Conservation (phyloP, 2,329 filamentous ascomycete genomes). For the Fusarium tuaranense region DNA sequence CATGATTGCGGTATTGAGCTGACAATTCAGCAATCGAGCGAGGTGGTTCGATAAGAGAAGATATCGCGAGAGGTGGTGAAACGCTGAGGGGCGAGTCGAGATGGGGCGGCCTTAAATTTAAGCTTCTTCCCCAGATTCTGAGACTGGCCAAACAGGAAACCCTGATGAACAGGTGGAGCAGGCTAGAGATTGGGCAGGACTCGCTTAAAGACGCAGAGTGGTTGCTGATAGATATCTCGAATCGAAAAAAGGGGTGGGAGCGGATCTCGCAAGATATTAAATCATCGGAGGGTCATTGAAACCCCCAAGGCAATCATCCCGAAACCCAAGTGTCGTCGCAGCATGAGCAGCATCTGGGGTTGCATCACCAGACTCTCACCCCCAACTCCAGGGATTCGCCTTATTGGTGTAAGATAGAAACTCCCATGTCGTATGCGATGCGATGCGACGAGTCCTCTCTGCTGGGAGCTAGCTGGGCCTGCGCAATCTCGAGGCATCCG, state of each 20-base stretch:
- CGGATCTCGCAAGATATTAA: slow-evolving; percentile 38
- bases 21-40: neutral
- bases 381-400: slow-evolving; percentile 29
- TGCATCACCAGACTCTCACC: slow-evolving; percentile 35
- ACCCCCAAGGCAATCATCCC: slow-evolving; percentile 30
- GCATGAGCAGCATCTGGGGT: slow-evolving; percentile 31
- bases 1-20: slow-evolving; percentile 48
- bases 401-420: slow-evolving; percentile 41
- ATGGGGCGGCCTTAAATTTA: slow-evolving; percentile 28
- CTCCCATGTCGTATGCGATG: slow-evolving; percentile 31
- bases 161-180: slow-evolving; percentile 16
- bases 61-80: neutral
- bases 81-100: neutral
- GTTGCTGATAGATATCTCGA: slow-evolving; percentile 23
- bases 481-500: slow-evolving; percentile 24
- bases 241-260: slow-evolving; percentile 6
- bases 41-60: slow-evolving; percentile 12
- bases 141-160: neutral
- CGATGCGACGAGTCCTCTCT: slow-evolving; percentile 1
- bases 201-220: slow-evolving; percentile 19
- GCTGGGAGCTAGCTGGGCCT: slow-evolving; percentile 6
- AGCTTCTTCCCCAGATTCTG: slow-evolving; percentile 34
- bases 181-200: neutral
- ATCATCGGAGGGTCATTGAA: slow-evolving; percentile 30
- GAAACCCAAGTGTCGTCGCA: slow-evolving; percentile 27